Evolutionary conservation across 352 stramenopile species (phyloP), one percentile per base, ranked within the genome.

Genomic region (Elongisporangium undulatum): DNA sequence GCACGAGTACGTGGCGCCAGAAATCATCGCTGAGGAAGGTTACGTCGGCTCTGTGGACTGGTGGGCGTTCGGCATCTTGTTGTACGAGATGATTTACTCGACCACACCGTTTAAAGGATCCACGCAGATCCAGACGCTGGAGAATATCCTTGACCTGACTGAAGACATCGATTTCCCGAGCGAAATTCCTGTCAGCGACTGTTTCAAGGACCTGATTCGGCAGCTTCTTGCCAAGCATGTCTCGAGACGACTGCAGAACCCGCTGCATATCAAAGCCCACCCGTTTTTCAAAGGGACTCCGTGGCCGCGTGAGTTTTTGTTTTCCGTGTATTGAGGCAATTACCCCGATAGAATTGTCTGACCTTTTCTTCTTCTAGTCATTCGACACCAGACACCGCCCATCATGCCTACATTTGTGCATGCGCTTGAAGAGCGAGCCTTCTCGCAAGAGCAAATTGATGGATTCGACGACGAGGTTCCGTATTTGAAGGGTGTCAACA

Each of bases 181-280:
- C n/a, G 75, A 89, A 53, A 83, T 95, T 29, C 69, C 77, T 26
- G 61, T 82, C 22, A 79, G 65, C 52, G 61, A 69, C 1, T 69
- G 89, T 24, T 82, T 74, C 45, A 79, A 79, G 23, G 88, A 97
- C 64, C 71, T 98, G 41, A 90, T 94, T 63, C 60, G 66, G 20
- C 57, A 62, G 20, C 58, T 82, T 22, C 63, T 82, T 2, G 56
- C 57, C 39, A 77, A 79, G 52, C 67, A 57, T 21, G 60, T 68
- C 16, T 45, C 22, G 39, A 62, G 75, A 50, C 68, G 98, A 17
- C 65, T 98, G 12, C 96, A 97, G 67, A 84, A 98, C 52, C 85
- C 92, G 67, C 72, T 87, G 24, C 74, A 97, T 24, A 97, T 98
- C 59, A 94, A 97, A 76, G 74, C 75, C 26, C 95, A 98, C 71